Evolutionary conservation across 192 early-diverging fungal genomes (phyloP).

Genomic region (Backusella sp.): DNA sequence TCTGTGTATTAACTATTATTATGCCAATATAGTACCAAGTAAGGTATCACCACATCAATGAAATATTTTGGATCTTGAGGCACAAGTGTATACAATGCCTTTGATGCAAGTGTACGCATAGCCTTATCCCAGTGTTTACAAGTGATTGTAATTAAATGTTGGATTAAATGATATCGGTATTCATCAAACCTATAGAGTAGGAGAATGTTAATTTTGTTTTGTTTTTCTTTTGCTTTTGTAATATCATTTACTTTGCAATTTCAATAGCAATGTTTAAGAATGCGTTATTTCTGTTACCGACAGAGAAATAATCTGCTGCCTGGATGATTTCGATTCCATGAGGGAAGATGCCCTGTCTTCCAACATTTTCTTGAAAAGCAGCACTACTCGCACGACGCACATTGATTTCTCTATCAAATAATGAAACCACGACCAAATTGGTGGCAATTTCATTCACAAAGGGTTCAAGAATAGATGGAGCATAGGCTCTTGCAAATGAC

Average conservation of each 20-base stretch:
- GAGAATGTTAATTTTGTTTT: background rate
- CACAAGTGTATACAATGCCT: slow-evolving; percentile 66
- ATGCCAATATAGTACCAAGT: slow-evolving; percentile 44
- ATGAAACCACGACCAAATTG: slow-evolving; percentile 73
- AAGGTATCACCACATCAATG: slow-evolving; percentile 50
- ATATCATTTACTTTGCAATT: slow-evolving; percentile 63
- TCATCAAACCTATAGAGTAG: slow-evolving; percentile 59
- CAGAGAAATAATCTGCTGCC: slow-evolving; percentile 88
- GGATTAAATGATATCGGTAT: slow-evolving; percentile 72
- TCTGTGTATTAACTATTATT: background rate
- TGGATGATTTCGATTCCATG: slow-evolving; percentile 93
- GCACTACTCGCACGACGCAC: slow-evolving; percentile 92
- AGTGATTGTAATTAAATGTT: slow-evolving; percentile 66
- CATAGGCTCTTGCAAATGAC: slow-evolving; percentile 94
- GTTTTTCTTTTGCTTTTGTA: background rate
- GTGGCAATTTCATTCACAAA: slow-evolving; percentile 68
- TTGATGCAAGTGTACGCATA: slow-evolving; percentile 76
- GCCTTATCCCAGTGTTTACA: slow-evolving; percentile 86
- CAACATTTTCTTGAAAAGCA: slow-evolving; percentile 98
- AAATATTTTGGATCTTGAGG: slow-evolving; percentile 58
- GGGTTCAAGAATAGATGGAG: slow-evolving; percentile 62
- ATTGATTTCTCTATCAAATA: slow-evolving; percentile 93
- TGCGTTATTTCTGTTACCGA: slow-evolving; percentile 79
- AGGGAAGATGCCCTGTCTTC: slow-evolving; percentile 85
- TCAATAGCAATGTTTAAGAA: slow-evolving; percentile 68